Base-by-base conservation (phyloP, 371 early-diverging fungal genomes). In the Coemansia sp. region DNA sequence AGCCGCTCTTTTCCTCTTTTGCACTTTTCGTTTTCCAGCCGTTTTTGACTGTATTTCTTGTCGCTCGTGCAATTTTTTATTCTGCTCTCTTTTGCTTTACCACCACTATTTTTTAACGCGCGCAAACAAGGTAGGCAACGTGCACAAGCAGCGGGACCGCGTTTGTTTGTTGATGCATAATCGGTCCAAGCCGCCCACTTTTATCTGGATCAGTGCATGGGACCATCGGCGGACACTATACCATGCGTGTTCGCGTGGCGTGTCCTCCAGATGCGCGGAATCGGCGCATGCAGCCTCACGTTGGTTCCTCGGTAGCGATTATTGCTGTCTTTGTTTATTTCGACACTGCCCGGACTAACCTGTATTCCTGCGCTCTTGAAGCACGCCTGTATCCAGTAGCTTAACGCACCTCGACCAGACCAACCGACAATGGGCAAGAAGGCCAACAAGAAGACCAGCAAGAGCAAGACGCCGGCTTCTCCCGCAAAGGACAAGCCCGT, bases 351-450 rank as follows among this genome's bases (percentile, higher is more conserved):
- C 47, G n/a, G 35, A 35, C 38, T 4, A 20, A n/a, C 35, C 7
- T 38, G 20, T 53, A 36, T 20, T 52, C 20, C 35, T 35, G n/a
- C 53, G 5, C 33, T 26, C 10, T 48, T 9, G 5, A 38, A 38
- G 9, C 38, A 38, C 9, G 5, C 20, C 20, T 47, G 20, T 45
- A 16, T 9, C 9, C n/a, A 47, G n/a, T 47, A 47, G 47, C 16
- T 47, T 47, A 47, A 47, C 47, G 53, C 35, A 53, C 51, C 31
- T 11, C 12, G 8, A 14, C n/a, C 20, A 35, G 16, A 35, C 8
- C n/a, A 36, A 55, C 40, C n/a, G 30, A 55, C 9, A 33, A 75
- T 75, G 76, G 76, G 65, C 38, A 75, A 75, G 53, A 59, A 53
- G 49, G 70, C 69, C 60, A 54, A 51, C 41, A 57, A 60, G 14